These are phyloP conservation scores for Calonectria multiphialidica DNA, from an alignment of 2,329 filamentous ascomycete genomes.

Conservation along the genomic window DNA sequence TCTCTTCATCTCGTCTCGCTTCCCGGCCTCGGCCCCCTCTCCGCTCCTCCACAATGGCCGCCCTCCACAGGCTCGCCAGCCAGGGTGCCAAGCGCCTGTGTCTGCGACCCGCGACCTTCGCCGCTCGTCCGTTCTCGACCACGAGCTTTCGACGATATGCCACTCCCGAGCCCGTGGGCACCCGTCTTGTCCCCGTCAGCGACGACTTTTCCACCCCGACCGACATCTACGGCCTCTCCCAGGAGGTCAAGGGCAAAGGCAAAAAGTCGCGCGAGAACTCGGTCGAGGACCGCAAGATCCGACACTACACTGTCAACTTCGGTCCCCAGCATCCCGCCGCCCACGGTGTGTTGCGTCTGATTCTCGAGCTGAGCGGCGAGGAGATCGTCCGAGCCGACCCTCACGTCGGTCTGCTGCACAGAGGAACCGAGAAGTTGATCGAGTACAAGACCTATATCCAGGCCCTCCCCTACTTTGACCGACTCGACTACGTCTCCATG, in stretches of 20 bases:
- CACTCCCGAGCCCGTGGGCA: constrained; percentile 63
- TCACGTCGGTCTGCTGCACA: constrained; percentile 94
- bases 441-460: constrained; percentile 99
- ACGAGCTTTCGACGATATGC: constrained; percentile 73
- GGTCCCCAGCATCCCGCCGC: constrained; percentile 98
- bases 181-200: constrained; percentile 74
- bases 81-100: constrained; percentile 77
- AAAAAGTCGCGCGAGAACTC: constrained; percentile 63
- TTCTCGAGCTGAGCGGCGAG: constrained; percentile 97
- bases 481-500: constrained; percentile 99
- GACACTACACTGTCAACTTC: constrained; percentile 99
- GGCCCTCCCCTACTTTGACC: constrained; percentile 98
- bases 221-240: constrained; percentile 62
- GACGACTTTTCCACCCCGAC: constrained; percentile 69
- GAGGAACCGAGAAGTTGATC: constrained; percentile 99
- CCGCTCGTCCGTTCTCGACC: constrained; percentile 74
- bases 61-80: constrained; percentile 79
- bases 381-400: constrained; percentile 97
- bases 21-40: constrained; percentile 41
- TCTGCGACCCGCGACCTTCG: constrained; percentile 58
- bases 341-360: constrained; percentile 96
- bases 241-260: constrained; percentile 54
- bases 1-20: constrained; percentile 43
- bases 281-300: constrained; percentile 81
- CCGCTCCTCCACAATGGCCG: constrained; percentile 70